These are phyloP conservation scores for Rossbeevera mucosa DNA, from an alignment of 768 basidiomycete species.

Conservation along the genomic window DNA sequence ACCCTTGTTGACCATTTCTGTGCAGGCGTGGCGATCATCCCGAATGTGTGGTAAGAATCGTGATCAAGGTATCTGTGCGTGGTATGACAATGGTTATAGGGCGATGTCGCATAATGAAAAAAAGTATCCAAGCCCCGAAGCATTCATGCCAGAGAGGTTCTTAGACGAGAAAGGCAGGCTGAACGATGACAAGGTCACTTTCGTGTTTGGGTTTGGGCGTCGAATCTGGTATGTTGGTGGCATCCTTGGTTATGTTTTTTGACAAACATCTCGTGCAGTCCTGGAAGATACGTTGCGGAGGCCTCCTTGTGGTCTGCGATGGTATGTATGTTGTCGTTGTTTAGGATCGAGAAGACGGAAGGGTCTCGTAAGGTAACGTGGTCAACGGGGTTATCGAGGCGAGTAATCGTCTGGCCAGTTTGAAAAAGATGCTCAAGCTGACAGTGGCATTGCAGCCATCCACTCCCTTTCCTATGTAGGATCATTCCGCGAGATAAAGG, in stretches of 20 bases:
- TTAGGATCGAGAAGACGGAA: conserved; percentile 15
- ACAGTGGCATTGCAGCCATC: conserved; percentile 4
- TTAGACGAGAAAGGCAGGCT: neutral
- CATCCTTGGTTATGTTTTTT: neutral
- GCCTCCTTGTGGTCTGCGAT: conserved; percentile 23
- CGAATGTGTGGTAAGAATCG: neutral
- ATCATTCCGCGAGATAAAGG: neutral
- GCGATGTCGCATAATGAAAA: neutral
- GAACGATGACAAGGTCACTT: neutral
- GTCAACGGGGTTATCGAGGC: conserved; percentile 13
- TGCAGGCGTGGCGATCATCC: neutral
- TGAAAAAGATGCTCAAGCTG: neutral
- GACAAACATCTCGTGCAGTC: neutral
- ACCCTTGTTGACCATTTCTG: neutral
- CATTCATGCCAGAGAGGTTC: neutral
- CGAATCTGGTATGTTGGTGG: conserved; percentile 15
- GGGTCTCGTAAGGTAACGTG: conserved; percentile 18
- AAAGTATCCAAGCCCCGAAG: neutral
- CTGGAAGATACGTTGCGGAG: conserved; percentile 21
- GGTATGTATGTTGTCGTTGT: conserved; percentile 12
- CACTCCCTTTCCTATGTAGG: conserved; percentile 6
- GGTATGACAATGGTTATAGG: neutral
- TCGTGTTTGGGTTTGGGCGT: conserved; percentile 16
- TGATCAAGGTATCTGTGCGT: neutral
- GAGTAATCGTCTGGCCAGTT: neutral